phyloP scores from a whole-genome alignment of 2,329 filamentous ascomycete genomes.

The Blastomyces emzantsi region DNA sequence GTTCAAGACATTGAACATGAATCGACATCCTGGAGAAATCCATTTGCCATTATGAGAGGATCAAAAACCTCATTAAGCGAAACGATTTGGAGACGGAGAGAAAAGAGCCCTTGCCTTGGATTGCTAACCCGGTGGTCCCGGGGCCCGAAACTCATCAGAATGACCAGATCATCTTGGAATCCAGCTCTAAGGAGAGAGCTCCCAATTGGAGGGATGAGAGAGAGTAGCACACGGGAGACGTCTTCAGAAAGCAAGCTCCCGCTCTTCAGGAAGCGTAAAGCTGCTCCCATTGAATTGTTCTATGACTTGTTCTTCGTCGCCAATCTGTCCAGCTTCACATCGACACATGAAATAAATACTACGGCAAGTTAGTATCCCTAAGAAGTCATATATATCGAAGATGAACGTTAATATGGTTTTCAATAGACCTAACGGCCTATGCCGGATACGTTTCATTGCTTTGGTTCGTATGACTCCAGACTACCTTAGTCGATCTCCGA shows the following conservation, averaged over 20 bases:
- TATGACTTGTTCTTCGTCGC: constrained; percentile 56
- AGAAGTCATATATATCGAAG: not conserved
- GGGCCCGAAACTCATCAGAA: not conserved
- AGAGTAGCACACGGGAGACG: not conserved
- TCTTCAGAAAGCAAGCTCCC: constrained; percentile 8
- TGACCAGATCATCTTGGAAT: not conserved
- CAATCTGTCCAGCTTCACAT: constrained; percentile 55
- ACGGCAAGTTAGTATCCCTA: not conserved
- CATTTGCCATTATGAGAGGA: constrained; percentile 9
- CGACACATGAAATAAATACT: constrained; percentile 45
- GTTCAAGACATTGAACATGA: not conserved
- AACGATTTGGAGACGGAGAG: constrained; percentile 10
- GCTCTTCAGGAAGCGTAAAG: constrained; percentile 34
- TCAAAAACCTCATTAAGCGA: constrained; percentile 13
- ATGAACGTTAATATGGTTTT: constrained; percentile 15
- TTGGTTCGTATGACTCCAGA: constrained; percentile 61
- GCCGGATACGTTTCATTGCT: constrained; percentile 50
- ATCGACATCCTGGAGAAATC: not conserved
- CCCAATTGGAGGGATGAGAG: not conserved
- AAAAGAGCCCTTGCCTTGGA: constrained; percentile 10
- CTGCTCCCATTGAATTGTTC: constrained; percentile 49
- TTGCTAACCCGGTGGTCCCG: constrained; percentile 8
- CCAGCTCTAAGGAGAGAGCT: not conserved
- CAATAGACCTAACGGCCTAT: constrained; percentile 37
- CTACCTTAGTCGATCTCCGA: constrained; percentile 56